Conservation (phyloP, 2,329 filamentous ascomycete species). For the Fusarium nanum region DNA sequence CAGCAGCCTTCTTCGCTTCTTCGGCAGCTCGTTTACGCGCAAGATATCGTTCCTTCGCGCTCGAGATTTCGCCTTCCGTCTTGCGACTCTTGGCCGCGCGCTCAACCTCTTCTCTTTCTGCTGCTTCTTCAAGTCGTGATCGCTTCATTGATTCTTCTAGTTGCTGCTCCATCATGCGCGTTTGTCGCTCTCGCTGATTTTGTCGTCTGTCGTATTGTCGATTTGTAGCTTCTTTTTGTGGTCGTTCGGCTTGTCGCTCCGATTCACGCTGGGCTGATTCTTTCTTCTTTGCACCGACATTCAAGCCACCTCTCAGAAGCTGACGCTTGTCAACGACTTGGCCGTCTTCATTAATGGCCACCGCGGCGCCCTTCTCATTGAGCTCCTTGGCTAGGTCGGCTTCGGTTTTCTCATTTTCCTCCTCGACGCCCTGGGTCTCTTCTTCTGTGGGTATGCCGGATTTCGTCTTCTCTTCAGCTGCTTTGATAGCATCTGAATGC, state of each 20-base stretch:
- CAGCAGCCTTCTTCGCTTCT: slow-evolving; percentile 63
- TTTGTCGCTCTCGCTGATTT: slow-evolving; percentile 80
- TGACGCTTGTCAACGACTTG: slow-evolving; percentile 88
- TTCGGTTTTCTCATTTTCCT: slow-evolving; percentile 68
- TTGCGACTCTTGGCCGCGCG: slow-evolving; percentile 79
- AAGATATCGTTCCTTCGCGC: slow-evolving; percentile 83
- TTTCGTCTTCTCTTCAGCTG: slow-evolving; percentile 67
- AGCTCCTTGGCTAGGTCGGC: slow-evolving; percentile 75
- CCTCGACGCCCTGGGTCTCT: slow-evolving; percentile 60
- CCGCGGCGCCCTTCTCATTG: slow-evolving; percentile 68
- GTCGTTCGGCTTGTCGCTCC: slow-evolving; percentile 44
- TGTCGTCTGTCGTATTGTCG: slow-evolving; percentile 64
- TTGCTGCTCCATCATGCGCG: slow-evolving; percentile 82
- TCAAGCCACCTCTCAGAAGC: slow-evolving; percentile 79
- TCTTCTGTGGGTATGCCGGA: slow-evolving; percentile 50
- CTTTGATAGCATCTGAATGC: slow-evolving; percentile 76
- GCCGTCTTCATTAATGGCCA: slow-evolving; percentile 83
- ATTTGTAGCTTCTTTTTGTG: slow-evolving; percentile 55
- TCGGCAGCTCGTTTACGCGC: slow-evolving; percentile 80
- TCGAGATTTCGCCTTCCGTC: slow-evolving; percentile 79
- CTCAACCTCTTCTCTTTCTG: slow-evolving; percentile 72
- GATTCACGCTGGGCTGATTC: slow-evolving; percentile 49
- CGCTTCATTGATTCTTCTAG: slow-evolving; percentile 79
- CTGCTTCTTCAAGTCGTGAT: slow-evolving; percentile 74
- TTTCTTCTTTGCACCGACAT: slow-evolving; percentile 74